Base-by-base conservation (phyloP, 2,329 filamentous ascomycete species). In the Aspergillus aculeatus region DNA sequence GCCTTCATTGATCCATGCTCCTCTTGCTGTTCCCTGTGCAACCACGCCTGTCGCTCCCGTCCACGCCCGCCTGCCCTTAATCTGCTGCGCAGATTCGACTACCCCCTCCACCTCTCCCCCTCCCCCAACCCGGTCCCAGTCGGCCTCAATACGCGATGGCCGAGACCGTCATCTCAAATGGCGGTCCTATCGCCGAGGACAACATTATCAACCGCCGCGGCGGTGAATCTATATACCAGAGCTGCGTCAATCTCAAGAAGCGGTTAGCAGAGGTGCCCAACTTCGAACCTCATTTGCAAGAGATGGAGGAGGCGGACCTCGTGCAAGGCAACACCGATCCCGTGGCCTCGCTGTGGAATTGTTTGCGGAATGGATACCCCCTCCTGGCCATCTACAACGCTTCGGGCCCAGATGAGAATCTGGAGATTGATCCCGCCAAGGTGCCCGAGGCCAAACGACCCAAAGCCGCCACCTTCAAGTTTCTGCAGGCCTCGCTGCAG, bases 201-300 rank as follows among this genome's bases (percentile, higher is more conserved):
- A 97, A 96, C 77, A 96, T 99, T 75, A 96, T 99, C 82, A 99
- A 99, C 79, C 91, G 94, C 77, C 90, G 91, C 74, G 95, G 93
- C 74, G 93, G 96, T 75, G 93, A 95, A 66, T 97, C 93, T 11
- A 86, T 99, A 24, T 99, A 96, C 77, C 94, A 98, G 77, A 96
- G 96, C 75, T 98, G 95, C 75, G 84, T 96, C 66, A 87, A 89
- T 56, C 82, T 98, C 62, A 91, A 91, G 73, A 87, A 89, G 78
- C 87, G 95, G 64, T 81, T 99, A 62, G 84, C 87, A 58, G 89
- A 89, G 66, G 92, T 98, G 9, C 92, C 92, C 4, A 89, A 86
- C 60, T 97, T 98, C 73, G 87, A 92, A 63, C 81, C 82, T 19
- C 89, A 89, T 73, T 79, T 96, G 68, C 81, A 85, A 55, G 84